Conservation (phyloP, 2,329 filamentous ascomycete species). For the Claviceps humidiphila region DNA sequence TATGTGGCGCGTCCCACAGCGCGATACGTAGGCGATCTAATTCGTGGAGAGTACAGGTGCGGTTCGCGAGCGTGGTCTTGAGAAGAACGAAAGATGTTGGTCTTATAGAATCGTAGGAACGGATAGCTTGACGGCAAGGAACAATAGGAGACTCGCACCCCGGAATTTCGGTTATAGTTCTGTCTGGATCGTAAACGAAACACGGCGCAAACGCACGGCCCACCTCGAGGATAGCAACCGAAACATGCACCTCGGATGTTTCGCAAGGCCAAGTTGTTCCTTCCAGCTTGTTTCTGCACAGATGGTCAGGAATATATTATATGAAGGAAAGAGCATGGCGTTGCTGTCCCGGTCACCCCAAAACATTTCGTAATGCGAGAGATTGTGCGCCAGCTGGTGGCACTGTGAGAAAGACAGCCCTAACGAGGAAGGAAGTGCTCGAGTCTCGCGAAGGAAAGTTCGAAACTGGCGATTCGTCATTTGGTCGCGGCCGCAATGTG, state of each 20-base stretch:
- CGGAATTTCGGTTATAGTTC: background rate
- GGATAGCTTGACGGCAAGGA: background rate
- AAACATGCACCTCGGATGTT: background rate
- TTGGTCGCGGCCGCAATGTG: background rate
- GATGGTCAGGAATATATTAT: background rate
- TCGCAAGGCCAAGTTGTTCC: background rate
- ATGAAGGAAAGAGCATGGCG: background rate
- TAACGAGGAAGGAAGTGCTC: background rate
- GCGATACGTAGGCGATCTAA: background rate
- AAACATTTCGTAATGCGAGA: too few species aligned
- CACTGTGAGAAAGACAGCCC: background rate
- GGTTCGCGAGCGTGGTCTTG: background rate
- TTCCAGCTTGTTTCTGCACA: background rate
- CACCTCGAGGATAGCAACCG: background rate
- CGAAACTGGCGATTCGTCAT: too few species aligned
- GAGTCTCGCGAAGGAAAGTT: background rate
- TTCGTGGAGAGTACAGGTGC: background rate
- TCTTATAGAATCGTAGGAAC: background rate
- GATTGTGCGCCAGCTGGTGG: background rate
- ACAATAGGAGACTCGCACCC: background rate
- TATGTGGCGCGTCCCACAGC: background rate
- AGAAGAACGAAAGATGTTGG: background rate
- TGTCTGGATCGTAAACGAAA: background rate
- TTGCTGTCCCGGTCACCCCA: too few species aligned
- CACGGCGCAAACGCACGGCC: background rate